Evolutionary conservation across 2,329 filamentous ascomycete genomes (phyloP), one percentile per base, ranked within the genome.

Genomic region (Neonectria sp.): DNA sequence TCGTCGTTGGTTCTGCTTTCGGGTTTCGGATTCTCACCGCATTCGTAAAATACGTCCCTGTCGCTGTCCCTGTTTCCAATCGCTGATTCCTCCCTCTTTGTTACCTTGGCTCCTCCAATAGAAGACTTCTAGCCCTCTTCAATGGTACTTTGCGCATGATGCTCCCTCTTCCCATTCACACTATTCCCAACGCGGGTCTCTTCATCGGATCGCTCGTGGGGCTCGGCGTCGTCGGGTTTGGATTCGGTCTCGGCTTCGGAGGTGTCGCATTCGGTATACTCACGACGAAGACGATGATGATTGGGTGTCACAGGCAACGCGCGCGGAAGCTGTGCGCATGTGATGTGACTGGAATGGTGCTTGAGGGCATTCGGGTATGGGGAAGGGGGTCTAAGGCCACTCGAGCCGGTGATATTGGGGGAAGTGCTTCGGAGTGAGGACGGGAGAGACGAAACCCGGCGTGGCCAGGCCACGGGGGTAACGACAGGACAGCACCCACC

Each of bases 401-500:
- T 75, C 56, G 73, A 73, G 63, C 72, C 73, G 62, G 67, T 58
- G 29, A 49, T 55, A 40, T 68, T 67, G 53, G 72, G 69, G 68
- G 78, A 76, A 75, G 79, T 79, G 74, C 76, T 76, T 75, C 75
- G 73, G 68, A 71, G 69, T 68, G 76, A 73, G 63, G 76, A 75
- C 69, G 76, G 78, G 57, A 84, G 79, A 71, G 83, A 85, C 69
- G 82, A 83, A 70, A 82, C 77, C 76, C 82, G 82, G 72, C 78
- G 80, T 63, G 84, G 84, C 84, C 82, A 84, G 68, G 76, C 76
- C 71, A 68, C 77, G 58, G 79, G 78, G 73, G 81, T 77, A 68
- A 73, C 67, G 73, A 75, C 71, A 57, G 78, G 79, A 83, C 81
- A 82, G 84, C 86, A 96, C 95, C 88, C 91, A 99, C 95, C 95